phyloP scores from a whole-genome alignment of 305 asterid genomes.

The Fraxinus floribunda region DNA sequence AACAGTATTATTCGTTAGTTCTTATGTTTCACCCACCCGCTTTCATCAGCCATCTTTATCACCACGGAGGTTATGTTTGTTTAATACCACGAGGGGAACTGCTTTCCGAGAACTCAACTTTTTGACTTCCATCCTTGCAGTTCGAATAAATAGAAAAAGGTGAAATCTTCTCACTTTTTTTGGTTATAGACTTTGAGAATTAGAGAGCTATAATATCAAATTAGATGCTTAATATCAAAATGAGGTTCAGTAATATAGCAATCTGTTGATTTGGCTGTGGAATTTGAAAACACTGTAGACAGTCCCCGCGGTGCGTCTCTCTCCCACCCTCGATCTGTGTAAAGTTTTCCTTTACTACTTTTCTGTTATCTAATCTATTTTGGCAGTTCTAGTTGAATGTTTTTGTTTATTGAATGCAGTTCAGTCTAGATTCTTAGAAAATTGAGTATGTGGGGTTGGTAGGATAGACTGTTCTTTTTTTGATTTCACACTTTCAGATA shows the following conservation, averaged over 20 bases:
- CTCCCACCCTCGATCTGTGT: background rate
- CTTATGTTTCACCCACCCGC: constrained; percentile 23
- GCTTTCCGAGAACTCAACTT: constrained; percentile 79
- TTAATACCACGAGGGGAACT: constrained; percentile 63
- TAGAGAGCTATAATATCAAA: background rate
- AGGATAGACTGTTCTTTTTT: background rate
- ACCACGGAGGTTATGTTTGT: constrained; percentile 84
- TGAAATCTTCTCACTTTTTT: constrained; percentile 24
- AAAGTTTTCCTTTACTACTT: background rate
- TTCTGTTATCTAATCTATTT: background rate
- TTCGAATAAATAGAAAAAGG: constrained; percentile 75
- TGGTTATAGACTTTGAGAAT: constrained; percentile 14
- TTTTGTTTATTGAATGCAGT: background rate
- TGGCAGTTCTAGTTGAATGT: background rate
- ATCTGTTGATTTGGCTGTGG: background rate
- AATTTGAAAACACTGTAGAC: background rate
- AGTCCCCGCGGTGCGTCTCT: background rate
- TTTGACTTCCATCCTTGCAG: constrained; percentile 87
- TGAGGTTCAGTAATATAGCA: constrained; percentile 5
- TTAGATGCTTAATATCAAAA: background rate
- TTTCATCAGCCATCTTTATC: constrained; percentile 76
- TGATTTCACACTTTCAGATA: background rate
- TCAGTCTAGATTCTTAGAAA: background rate
- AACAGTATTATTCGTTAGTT: constrained; percentile 9
- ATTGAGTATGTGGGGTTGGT: background rate